Percentiles rank a stretch among this genome's conserved stretches.
Evolutionary conservation across 169 alveolate genomes (phyloP).

Genomic region (Plasmodium inui): DNA sequence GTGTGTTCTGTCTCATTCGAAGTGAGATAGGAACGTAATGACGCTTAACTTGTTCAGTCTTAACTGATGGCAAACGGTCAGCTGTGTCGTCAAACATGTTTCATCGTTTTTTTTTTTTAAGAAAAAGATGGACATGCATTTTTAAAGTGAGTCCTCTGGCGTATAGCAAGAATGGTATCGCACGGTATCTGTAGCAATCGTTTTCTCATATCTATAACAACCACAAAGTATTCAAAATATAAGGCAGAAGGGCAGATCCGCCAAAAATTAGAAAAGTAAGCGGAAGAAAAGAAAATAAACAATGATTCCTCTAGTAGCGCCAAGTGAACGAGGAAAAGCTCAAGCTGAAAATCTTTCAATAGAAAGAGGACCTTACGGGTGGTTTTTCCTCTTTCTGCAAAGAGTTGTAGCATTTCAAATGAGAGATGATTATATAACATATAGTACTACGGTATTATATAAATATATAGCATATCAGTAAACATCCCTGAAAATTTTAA

Average conservation of each 20-base stretch:
- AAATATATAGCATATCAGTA: neutral
- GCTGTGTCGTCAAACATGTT: neutral
- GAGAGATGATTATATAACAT: neutral
- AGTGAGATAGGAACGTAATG: neutral
- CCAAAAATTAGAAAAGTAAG: conserved; percentile 92
- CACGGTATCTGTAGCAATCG: conserved; percentile 5
- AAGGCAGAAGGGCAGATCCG: conserved; percentile 89
- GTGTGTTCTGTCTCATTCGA: neutral
- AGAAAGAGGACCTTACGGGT: conserved; percentile 77
- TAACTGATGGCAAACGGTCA: neutral
- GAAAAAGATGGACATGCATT: neutral
- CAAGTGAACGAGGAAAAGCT: conserved; percentile 94
- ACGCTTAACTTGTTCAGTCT: neutral
- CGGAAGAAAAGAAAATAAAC: conserved; percentile 90
- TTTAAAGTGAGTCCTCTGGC: neutral
- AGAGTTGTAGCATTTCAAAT: neutral
- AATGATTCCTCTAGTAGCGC: conserved; percentile 92
- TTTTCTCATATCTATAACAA: neutral
- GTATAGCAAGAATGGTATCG: neutral
- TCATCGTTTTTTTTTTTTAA: neutral
- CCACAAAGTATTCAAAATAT: neutral
- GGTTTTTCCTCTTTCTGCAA: neutral
- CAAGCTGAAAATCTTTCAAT: conserved; percentile 80
- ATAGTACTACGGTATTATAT: neutral
- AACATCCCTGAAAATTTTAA: neutral